Conservation (phyloP, 73 alveolate species). For the Paramecium biaurelia region DNA sequence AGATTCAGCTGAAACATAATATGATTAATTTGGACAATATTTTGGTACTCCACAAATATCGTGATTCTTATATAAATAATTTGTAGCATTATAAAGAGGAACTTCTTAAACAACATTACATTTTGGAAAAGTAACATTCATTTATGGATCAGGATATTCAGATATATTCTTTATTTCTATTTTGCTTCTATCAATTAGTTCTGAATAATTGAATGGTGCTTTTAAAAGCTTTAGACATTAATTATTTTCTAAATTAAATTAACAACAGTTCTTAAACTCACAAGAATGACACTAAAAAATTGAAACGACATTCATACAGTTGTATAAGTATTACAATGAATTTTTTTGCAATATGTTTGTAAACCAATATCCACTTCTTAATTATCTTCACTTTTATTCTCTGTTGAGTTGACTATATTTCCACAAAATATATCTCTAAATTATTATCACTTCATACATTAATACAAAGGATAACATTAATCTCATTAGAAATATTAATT, state of each 20-base stretch:
- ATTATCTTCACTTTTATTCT: neutral
- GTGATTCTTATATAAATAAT: neutral
- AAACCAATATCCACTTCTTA: neutral
- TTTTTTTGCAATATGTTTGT: neutral
- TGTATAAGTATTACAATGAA: neutral
- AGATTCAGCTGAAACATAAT: neutral
- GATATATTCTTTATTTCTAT: neutral
- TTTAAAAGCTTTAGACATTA: neutral
- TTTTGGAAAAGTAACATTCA: conserved; percentile 4
- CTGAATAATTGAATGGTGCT: neutral
- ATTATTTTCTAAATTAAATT: neutral
- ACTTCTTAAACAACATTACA: neutral
- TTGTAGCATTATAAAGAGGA: conserved; percentile 26
- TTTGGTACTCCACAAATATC: conserved; percentile 32
- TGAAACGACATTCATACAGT: neutral
- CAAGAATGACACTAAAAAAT: conserved; percentile 2
- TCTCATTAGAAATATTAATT: neutral
- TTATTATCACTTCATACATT: neutral
- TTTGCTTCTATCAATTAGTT: neutral
- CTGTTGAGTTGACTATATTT: neutral
- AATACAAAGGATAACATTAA: neutral
- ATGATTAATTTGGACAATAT: conserved; percentile 13
- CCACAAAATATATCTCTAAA: neutral
- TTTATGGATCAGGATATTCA: neutral
- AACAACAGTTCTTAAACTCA: neutral